These are phyloP conservation scores for Boletus vermiculosoides DNA, from an alignment of 768 basidiomycete species.

Conservation along the genomic window DNA sequence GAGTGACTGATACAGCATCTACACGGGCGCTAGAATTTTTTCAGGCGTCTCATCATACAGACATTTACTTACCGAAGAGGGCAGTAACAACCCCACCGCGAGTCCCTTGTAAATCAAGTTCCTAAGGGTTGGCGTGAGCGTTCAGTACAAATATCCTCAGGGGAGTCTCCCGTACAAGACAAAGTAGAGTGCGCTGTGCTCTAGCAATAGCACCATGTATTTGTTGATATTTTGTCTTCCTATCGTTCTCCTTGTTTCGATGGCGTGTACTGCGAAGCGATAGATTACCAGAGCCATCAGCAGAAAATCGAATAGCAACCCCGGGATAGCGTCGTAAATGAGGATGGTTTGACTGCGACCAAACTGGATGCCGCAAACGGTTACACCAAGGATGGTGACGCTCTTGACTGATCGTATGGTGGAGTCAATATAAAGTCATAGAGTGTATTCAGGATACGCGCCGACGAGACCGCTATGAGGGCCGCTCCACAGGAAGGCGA, in stretches of 20 bases:
- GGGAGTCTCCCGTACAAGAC: background rate
- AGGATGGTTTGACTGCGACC: background rate
- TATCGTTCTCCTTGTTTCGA: background rate
- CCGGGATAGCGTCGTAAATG: conserved; percentile 1
- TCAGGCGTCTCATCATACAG: background rate
- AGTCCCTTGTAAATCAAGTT: conserved; percentile 1
- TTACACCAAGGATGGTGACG: background rate
- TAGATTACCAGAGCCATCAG: conserved; percentile 6
- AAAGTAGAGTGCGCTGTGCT: conserved; percentile 13
- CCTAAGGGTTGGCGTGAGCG: background rate
- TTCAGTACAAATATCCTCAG: background rate
- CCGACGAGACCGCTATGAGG: background rate
- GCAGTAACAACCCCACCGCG: background rate
- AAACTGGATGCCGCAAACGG: background rate
- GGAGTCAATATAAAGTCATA: background rate
- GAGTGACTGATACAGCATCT: background rate
- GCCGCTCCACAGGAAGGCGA: background rate
- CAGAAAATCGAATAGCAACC: conserved; percentile 5
- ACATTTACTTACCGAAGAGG: background rate
- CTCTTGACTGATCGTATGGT: background rate
- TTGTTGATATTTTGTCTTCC: conserved; percentile 5
- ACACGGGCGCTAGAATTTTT: background rate
- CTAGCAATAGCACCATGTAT: conserved; percentile 11
- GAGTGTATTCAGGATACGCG: background rate
- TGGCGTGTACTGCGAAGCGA: conserved; percentile 6